Percentiles rank a stretch among this genome's conserved stretches.
phyloP scores from a whole-genome alignment of 495 filamentous ascomycete species.

The Trichoderma parareesei region DNA sequence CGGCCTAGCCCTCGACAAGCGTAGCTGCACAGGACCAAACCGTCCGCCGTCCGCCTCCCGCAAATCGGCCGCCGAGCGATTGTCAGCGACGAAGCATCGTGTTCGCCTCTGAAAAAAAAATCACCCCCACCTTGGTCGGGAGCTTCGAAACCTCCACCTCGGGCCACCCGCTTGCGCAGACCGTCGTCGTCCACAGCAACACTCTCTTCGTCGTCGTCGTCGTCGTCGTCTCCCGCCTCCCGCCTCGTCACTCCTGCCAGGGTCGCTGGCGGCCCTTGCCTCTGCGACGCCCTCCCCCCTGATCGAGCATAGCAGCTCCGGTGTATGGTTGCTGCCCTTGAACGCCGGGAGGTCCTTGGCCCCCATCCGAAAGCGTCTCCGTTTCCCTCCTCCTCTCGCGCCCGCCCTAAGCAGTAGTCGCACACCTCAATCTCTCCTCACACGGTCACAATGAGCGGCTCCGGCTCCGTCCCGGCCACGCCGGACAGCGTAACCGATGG shows the following conservation, averaged over 20 bases:
- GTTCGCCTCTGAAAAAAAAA: not conserved
- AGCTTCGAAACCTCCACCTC: conserved; percentile 6
- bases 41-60: conserved; percentile 8
- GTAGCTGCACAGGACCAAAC: conserved; percentile 6
- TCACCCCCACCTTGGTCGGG: not conserved
- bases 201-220: not conserved
- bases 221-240: too few species aligned
- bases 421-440: not conserved
- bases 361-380: not conserved
- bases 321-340: not conserved
- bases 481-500: conserved; percentile 32
- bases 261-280: conserved; percentile 7
- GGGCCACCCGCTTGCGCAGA: not conserved
- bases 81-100: conserved; percentile 7
- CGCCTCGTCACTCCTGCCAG: not conserved
- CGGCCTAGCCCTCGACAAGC: conserved; percentile 1
- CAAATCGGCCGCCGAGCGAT: conserved; percentile 1
- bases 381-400: not conserved
- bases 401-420: not conserved
- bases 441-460: conserved; percentile 9
- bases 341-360: not conserved
- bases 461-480: conserved; percentile 27
- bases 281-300: not conserved
- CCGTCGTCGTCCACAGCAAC: not conserved
- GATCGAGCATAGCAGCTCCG: not conserved